A percentile compares a stretch with the other conserved stretches of the same genome.
phyloP scores from a whole-genome alignment of 768 basidiomycete genomes.

The Termitomyces sp. region DNA sequence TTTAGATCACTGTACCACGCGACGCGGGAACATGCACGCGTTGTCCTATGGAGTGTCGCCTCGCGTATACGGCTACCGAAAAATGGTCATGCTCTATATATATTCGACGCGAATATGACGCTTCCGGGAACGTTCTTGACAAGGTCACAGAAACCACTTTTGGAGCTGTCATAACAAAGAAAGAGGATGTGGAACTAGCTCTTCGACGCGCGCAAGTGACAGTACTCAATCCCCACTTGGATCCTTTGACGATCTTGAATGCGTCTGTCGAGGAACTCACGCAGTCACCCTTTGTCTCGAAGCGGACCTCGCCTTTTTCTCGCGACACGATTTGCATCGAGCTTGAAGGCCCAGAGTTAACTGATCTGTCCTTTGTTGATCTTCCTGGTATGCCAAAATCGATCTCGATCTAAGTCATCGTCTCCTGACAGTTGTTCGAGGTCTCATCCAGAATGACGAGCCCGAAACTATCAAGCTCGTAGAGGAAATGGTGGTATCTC shows the following conservation, averaged over 20 bases:
- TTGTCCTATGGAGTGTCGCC: slow-evolving; percentile 36
- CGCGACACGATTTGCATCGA: slow-evolving; percentile 40
- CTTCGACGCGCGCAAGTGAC: slow-evolving; percentile 40
- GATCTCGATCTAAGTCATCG: background rate
- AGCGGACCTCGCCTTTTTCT: slow-evolving; percentile 28
- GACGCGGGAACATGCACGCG: slow-evolving; percentile 47
- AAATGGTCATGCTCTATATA: slow-evolving; percentile 37
- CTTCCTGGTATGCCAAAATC: slow-evolving; percentile 29
- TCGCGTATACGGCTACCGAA: slow-evolving; percentile 19
- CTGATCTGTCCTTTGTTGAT: slow-evolving; percentile 38
- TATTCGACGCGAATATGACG: slow-evolving; percentile 39
- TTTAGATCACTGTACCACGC: slow-evolving; percentile 44
- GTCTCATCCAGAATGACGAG: slow-evolving; percentile 49
- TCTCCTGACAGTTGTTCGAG: slow-evolving; percentile 19
- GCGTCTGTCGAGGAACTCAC: slow-evolving; percentile 25
- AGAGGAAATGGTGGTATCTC: slow-evolving; percentile 43
- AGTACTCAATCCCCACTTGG: slow-evolving; percentile 19
- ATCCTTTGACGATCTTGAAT: slow-evolving; percentile 1
- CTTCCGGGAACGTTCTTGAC: slow-evolving; percentile 22
- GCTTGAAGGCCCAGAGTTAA: slow-evolving; percentile 33
- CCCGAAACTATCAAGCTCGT: slow-evolving; percentile 41
- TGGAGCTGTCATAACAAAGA: slow-evolving; percentile 29
- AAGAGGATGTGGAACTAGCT: slow-evolving; percentile 35
- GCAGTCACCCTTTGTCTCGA: slow-evolving; percentile 7
- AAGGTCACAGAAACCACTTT: slow-evolving; percentile 20